phyloP scores from a whole-genome alignment of 2,329 filamentous ascomycete species.

The Ophiosphaerella narmari region DNA sequence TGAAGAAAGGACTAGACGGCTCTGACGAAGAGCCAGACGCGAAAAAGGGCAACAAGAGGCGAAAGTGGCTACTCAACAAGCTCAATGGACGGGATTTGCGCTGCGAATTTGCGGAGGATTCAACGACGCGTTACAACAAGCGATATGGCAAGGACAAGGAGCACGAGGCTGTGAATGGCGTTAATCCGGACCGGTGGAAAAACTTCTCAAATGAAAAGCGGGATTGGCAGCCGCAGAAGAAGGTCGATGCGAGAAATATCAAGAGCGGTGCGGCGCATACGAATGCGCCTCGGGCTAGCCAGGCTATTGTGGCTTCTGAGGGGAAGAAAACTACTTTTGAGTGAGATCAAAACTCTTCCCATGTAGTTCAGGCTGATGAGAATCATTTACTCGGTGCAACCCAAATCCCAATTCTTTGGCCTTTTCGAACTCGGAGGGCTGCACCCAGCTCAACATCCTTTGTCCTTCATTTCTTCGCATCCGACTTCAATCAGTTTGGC shows the following conservation, averaged over 20 bases:
- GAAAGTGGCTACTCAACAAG: constrained; percentile 81
- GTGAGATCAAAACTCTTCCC: constrained; percentile 11
- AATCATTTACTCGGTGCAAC: too few relatives aligned
- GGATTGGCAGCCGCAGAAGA: constrained; percentile 33
- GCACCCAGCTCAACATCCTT: too few relatives aligned
- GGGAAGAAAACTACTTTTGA: constrained; percentile 87
- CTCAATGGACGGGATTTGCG: constrained; percentile 80
- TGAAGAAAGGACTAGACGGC: constrained; percentile 58
- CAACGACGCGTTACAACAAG: constrained; percentile 88
- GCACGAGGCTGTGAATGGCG: constrained; percentile 37
- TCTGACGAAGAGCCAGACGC: constrained; percentile 24
- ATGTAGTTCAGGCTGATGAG: too few relatives aligned
- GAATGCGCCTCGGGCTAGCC: constrained; percentile 68
- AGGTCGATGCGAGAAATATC: constrained; percentile 52
- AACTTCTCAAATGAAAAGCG: constrained; percentile 31
- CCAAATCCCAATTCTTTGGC: too few relatives aligned
- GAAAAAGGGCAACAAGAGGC: constrained; percentile 53
- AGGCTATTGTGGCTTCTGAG: constrained; percentile 75
- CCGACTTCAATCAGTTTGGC: too few relatives aligned
- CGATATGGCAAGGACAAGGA: constrained; percentile 76
- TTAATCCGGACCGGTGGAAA: constrained; percentile 35
- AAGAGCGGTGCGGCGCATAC: constrained; percentile 51
- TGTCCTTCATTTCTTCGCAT: too few relatives aligned
- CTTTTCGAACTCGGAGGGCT: too few relatives aligned
- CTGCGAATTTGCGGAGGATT: constrained; percentile 92